Evolutionary conservation across 1,139 yeast species (phyloP), one percentile per base, ranked within the genome.

Genomic region (Suhomyces bribrorum): DNA sequence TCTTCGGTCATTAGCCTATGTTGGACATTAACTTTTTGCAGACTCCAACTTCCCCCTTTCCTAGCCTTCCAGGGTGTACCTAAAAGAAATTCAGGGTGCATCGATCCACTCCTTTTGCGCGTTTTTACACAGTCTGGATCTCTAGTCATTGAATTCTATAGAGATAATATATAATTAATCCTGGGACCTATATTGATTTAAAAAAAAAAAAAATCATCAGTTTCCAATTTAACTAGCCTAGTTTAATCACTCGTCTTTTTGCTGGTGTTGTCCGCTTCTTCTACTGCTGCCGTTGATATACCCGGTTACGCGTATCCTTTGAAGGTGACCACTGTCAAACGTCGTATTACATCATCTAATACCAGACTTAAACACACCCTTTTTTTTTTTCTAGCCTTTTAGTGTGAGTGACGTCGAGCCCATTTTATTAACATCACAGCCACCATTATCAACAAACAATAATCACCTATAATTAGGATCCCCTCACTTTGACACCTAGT

Each of bases 141-240:
- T 28, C 13, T 18, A 29, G 25, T 29, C 25, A 29, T 23, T 12
- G 7, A 20, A n/a, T 16, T 29, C 32, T 29, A 29, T 29, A 16
- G 11, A 3, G 8, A 20, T n/a, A 20, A 20, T 20, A 20, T 20
- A 20, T 8, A 20, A 4, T 20, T 20, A 20, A 20, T 20, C 23
- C 23, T n/a, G 11, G 23, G 8, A 20, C 23, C 23, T 20, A 20
- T n/a, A n/a, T n/a, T n/a, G n/a, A n/a, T n/a, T n/a, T n/a, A n/a
- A n/a, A n/a, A n/a, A n/a, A n/a, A n/a, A n/a, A n/a, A n/a, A n/a
- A n/a, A n/a, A n/a, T n/a, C n/a, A n/a, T n/a, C n/a, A n/a, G n/a
- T n/a, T n/a, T n/a, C n/a, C n/a, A n/a, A n/a, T n/a, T n/a, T n/a
- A n/a, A n/a, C n/a, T n/a, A n/a, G n/a, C n/a, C n/a, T n/a, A n/a